A percentile compares a stretch with the other conserved stretches of the same genome.
phyloP scores from a whole-genome alignment of 1,139 yeast genomes.

The Kurtzmaniella quercitrusa region DNA sequence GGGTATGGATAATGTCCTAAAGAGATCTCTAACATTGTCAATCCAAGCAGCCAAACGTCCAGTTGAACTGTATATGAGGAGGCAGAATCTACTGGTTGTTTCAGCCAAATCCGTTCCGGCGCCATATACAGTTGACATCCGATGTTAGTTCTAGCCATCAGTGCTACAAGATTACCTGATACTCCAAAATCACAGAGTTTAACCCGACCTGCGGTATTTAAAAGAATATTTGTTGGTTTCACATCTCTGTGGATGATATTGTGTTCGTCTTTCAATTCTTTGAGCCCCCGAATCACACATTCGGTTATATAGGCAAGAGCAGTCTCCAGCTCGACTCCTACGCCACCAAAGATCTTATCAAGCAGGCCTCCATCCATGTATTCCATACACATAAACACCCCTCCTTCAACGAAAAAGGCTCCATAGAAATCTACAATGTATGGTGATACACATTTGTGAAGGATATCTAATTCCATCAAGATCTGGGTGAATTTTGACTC shows the following conservation, averaged over 20 bases:
- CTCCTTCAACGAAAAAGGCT: constrained; percentile 95
- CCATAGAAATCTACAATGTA: constrained; percentile 94
- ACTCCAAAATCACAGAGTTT: constrained; percentile 97
- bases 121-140: constrained; percentile 99
- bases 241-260: constrained; percentile 96
- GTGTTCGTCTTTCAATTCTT: constrained; percentile 77
- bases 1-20: constrained; percentile 94
- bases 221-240: constrained; percentile 90
- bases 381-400: constrained; percentile 98
- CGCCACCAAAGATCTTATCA: constrained; percentile 71
- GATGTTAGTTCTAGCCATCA: constrained; percentile 91
- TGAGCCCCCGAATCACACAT: constrained; percentile 77
- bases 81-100: constrained; percentile 52
- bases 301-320: constrained; percentile 75
- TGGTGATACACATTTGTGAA: constrained; percentile 87
- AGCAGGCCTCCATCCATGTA: constrained; percentile 97
- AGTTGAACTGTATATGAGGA: constrained; percentile 85
- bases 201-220: constrained; percentile 76
- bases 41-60: constrained; percentile 94
- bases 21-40: constrained; percentile 84
- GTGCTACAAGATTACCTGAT: constrained; percentile 90
- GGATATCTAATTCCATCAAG: constrained; percentile 89
- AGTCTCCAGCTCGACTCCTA: constrained; percentile 76
- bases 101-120: constrained; percentile 82
- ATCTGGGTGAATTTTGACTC: constrained; percentile 90